Evolutionary conservation across 345 rosid genomes (phyloP).

Genomic region (Eucalyptus victrix): DNA sequence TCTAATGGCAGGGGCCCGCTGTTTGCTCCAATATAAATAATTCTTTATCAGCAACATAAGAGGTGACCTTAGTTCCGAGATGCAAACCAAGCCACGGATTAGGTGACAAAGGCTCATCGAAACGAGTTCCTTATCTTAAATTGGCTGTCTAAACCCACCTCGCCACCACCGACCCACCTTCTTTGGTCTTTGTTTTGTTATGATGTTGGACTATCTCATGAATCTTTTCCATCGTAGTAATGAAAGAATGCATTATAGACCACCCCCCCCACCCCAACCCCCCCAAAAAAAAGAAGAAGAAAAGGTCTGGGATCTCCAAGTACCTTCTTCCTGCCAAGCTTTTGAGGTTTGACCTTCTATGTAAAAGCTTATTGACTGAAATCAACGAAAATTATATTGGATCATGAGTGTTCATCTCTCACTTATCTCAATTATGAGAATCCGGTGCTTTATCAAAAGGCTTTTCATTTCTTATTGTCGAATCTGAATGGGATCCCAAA

Average conservation of each 20-base stretch:
- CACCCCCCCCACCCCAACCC: no score
- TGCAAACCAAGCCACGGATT: neutral
- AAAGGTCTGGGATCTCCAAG: neutral
- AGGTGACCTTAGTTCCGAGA: neutral
- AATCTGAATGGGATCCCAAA: neutral
- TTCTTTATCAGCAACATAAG: neutral
- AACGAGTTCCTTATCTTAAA: neutral
- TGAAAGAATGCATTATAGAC: no score
- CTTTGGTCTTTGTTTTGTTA: neutral
- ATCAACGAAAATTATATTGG: neutral
- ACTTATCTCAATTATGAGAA: neutral
- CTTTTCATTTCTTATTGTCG: neutral
- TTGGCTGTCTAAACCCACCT: neutral
- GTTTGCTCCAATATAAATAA: neutral
- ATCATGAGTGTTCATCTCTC: neutral
- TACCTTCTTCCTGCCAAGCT: neutral
- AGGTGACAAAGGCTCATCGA: neutral
- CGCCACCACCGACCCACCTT: neutral
- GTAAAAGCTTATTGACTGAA: neutral
- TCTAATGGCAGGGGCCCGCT: neutral
- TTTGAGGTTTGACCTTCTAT: neutral
- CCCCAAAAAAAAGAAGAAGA: no score
- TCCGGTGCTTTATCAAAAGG: neutral
- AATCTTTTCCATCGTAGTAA: neutral
- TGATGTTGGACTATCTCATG: neutral